Evolutionary conservation across 2,329 filamentous ascomycete genomes (phyloP), one percentile per base, ranked within the genome.

Genomic region (Immersiporthe knoxdaviesiana): DNA sequence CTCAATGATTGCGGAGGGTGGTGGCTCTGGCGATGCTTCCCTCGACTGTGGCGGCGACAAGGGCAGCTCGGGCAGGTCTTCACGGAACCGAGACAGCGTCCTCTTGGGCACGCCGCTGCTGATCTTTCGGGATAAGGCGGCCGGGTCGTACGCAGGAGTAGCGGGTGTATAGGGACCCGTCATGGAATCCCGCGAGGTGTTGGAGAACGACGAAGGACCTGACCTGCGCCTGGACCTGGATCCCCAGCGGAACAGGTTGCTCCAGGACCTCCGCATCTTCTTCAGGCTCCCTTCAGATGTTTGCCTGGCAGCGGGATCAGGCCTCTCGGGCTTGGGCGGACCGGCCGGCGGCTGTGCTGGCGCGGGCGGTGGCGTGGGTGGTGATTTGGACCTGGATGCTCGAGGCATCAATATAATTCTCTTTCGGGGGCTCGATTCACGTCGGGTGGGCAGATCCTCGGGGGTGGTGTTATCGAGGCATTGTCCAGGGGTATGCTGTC

Each of bases 151-250:
- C 6, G 16, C 41, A 63, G 76, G 73, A 44, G 21, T n/a, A 3
- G 54, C 30, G 50, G 76, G 78, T 69, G 77, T 80, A 75, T 65
- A 77, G 79, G 24, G 83, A 74, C 84, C 37, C 81, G 76, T 76
- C 84, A 97, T 95, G 21, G 94, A 97, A 76, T 97, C 94, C 72
- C 94, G 88, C 1, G 94, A 97, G 0, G 93, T 92, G 75, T 97
- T 97, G 5, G 93, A 94, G 77, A 97, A 96, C n/a, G 94, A 94
- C 0, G 92, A 91, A 3, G 91, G 86, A 2, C 78, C 85, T 77
- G 86, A 79, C 76, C 82, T 76, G 79, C 88, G 79, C 81, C 86
- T 83, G 78, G 83, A 84, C 84, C 87, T 83, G 80, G 83, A 85
- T 37, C 87, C 87, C 78, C 91, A 91, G 74, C 88, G 88, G 79